Evolutionary conservation across 2,329 filamentous ascomycete genomes (phyloP).

Genomic region (Fusarium citri): DNA sequence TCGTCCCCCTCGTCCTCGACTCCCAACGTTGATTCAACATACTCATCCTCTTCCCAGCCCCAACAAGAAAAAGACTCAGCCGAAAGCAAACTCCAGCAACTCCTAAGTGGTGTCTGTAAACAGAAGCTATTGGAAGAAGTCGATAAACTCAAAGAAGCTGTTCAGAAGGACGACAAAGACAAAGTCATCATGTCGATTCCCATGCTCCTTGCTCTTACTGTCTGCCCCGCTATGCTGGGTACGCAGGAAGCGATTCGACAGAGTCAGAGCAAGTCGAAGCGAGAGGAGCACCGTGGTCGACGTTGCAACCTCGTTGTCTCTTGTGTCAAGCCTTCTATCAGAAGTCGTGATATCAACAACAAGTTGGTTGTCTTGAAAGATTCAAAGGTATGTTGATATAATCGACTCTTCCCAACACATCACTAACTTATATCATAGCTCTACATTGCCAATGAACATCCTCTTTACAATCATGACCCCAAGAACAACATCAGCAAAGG

Average conservation of each 20-base stretch:
- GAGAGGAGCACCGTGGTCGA: constrained; percentile 60
- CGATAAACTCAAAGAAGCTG: constrained; percentile 44
- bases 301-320: constrained; percentile 61
- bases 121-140: constrained; percentile 43
- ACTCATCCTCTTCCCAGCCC: constrained; percentile 18
- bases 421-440: constrained; percentile 36
- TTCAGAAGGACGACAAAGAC: constrained; percentile 44
- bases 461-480: constrained; percentile 42
- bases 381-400: constrained; percentile 48
- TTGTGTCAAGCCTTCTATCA: constrained; percentile 60
- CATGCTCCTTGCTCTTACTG: constrained; percentile 47
- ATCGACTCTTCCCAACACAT: neutral
- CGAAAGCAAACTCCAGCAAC: constrained; percentile 39
- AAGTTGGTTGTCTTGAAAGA: constrained; percentile 59
- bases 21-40: constrained; percentile 24
- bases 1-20: constrained; percentile 27
- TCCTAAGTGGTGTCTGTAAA: constrained; percentile 41
- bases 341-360: constrained; percentile 57
- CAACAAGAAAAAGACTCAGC: constrained; percentile 18
- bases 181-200: constrained; percentile 47
- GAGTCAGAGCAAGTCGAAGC: constrained; percentile 58
- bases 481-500: constrained; percentile 60
- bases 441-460: constrained; percentile 46
- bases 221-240: constrained; percentile 56
- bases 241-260: constrained; percentile 60